Evolutionary conservation across 2,329 filamentous ascomycete species (phyloP), one percentile per base, ranked within the genome.

Genomic region (Fusarium nisikadoi): DNA sequence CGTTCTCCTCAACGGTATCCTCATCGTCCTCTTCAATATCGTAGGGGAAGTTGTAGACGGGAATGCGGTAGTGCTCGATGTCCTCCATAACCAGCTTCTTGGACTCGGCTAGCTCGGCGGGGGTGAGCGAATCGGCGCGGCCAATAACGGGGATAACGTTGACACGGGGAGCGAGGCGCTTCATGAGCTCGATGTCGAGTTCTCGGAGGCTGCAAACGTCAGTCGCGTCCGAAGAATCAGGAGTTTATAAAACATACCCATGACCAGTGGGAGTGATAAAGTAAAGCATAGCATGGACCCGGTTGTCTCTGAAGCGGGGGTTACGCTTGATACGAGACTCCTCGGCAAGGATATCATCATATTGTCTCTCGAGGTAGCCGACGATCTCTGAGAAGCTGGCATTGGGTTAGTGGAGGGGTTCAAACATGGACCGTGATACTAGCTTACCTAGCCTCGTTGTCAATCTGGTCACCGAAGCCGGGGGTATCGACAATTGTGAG

Each of bases 261-360:
- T 98, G 94, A 79, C 96, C 96, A 70, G 96, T 99, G 52, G 96
- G 96, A 75, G 96, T 97, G 88, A 99, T 98, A 84, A 99, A 99
- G 89, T 99, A 99, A 79, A 99, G 92, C 83, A 99, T 91, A 76
- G 95, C 96, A 81, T 99, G 96, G 53, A 99, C 94, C 86, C 96
- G 94, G 87, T 99, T 98, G 86, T 99, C 96, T 81, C 96, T 92
- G 92, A 99, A 99, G 80, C 96, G 92, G 78, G 96, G 96, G 88
- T 99, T 99, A 94, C 96, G 96, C 93, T 99, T 99, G 89, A 99
- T 99, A 88, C 96, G 94, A 79, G 96, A 98, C 87, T 99, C 96
- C 87, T 98, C 95, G 71, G 96, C 95, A 78, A 99, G 90, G 88
- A 99, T 98, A 83, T 98, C 95, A 85, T 99, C 96, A 85, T 98